These are phyloP conservation scores for Mycena venus DNA, from an alignment of 768 basidiomycete genomes.

Conservation along the genomic window DNA sequence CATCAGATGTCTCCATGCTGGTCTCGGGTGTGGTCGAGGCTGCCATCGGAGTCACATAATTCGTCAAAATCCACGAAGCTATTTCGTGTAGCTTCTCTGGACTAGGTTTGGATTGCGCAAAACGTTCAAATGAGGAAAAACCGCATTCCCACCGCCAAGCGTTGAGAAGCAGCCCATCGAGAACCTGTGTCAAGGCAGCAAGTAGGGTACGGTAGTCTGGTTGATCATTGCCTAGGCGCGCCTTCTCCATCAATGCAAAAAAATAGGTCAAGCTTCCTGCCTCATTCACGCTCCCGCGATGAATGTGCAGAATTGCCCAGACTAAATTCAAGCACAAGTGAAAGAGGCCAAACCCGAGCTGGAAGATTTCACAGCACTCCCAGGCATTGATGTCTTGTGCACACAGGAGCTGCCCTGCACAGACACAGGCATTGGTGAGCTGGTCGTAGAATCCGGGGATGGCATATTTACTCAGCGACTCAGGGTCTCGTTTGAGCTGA, in stretches of 20 bases:
- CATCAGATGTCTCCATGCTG: no score
- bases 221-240: constrained; percentile 38
- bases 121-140: not conserved
- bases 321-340: constrained; percentile 51
- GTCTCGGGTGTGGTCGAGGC: no score
- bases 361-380: constrained; percentile 33
- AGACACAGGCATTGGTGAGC: constrained; percentile 30
- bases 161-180: constrained; percentile 35
- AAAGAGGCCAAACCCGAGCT: constrained; percentile 47
- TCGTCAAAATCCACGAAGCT: constrained; percentile 22
- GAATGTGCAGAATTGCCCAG: constrained; percentile 46
- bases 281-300: constrained; percentile 43
- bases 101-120: constrained; percentile 35
- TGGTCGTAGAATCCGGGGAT: constrained; percentile 34
- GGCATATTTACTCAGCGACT: constrained; percentile 12
- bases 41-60: constrained; percentile 21
- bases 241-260: constrained; percentile 48
- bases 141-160: constrained; percentile 36
- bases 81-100: constrained; percentile 25
- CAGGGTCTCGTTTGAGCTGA: constrained; percentile 17
- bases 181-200: constrained; percentile 31
- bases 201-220: constrained; percentile 41
- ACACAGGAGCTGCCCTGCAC: constrained; percentile 2
- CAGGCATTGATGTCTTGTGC: constrained; percentile 29
- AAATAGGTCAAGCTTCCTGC: constrained; percentile 35